Evolutionary conservation across 805 yeast genomes (phyloP).

Genomic region (Danielozyma ontarioensis): DNA sequence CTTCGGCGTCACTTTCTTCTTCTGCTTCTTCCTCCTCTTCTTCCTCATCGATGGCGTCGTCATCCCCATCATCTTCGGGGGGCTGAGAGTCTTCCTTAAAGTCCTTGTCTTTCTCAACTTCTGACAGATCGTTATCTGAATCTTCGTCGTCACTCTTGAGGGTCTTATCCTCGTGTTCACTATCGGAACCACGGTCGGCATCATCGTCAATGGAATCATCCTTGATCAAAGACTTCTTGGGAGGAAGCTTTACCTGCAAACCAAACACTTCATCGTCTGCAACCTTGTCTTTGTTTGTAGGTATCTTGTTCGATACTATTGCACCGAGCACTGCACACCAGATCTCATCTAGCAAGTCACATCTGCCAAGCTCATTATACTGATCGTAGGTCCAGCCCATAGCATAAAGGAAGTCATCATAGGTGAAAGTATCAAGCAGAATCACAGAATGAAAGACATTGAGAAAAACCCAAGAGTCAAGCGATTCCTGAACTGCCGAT

Average conservation of each 20-base stretch:
- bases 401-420: conserved; percentile 69
- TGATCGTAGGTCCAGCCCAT: conserved; percentile 42
- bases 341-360: conserved; percentile 57
- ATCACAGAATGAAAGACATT: conserved; percentile 65
- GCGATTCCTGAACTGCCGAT: conserved; percentile 34
- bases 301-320: conserved; percentile 39
- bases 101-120: too few relatives aligned
- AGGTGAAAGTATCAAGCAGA: conserved; percentile 65
- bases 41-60: conserved; percentile 13
- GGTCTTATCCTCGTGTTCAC: conserved; percentile 13
- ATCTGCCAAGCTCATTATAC: conserved; percentile 36
- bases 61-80: conserved; percentile 10
- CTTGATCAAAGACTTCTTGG: conserved; percentile 16
- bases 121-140: conserved; percentile 10
- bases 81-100: conserved; percentile 2
- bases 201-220: conserved; percentile 21
- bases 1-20: conserved; percentile 18
- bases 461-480: conserved; percentile 73
- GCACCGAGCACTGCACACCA: conserved; percentile 61
- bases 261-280: conserved; percentile 28
- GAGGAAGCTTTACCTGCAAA: conserved; percentile 27
- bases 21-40: conserved; percentile 14
- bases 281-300: conserved; percentile 25
- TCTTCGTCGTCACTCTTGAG: conserved; percentile 20
- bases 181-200: conserved; percentile 17